These are phyloP conservation scores for Ceratobasidium sp. DNA, from an alignment of 1,284 basidiomycete species.

Conservation along the genomic window DNA sequence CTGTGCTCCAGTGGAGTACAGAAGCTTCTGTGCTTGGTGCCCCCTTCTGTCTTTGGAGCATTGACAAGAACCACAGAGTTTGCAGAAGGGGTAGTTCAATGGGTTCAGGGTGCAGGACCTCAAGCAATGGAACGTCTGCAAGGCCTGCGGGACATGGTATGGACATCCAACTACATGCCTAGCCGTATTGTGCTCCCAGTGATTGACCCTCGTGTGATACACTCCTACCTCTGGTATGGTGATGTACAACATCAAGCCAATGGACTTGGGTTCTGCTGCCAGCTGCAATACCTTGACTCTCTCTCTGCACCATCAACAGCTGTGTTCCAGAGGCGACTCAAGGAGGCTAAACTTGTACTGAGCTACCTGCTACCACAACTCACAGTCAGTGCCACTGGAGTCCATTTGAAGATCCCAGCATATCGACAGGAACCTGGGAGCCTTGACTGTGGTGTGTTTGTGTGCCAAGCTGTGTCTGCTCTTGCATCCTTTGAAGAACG, in stretches of 20 bases:
- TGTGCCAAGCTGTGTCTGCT: slow-evolving; percentile 2
- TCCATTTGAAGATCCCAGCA: neutral
- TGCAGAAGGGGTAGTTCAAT: neutral
- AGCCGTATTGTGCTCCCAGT: neutral
- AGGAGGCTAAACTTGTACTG: neutral
- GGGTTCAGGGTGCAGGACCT: neutral
- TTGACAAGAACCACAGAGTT: neutral
- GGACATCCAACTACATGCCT: neutral
- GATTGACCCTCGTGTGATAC: neutral
- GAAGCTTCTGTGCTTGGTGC: neutral
- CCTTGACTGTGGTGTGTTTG: neutral
- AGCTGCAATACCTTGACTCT: neutral
- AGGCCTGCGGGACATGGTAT: neutral
- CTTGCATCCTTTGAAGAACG: neutral
- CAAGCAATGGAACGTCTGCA: neutral
- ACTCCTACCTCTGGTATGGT: neutral
- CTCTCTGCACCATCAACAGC: neutral
- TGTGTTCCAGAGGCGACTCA: neutral
- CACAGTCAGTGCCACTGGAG: neutral
- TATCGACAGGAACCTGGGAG: neutral
- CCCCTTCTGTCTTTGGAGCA: slow-evolving; percentile 1
- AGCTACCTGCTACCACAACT: neutral
- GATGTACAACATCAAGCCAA: neutral
- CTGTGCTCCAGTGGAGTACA: neutral
- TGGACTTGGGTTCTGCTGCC: neutral